Conservation (phyloP, 176 grass and related monocot species). For the Aegilops longissima region DNA sequence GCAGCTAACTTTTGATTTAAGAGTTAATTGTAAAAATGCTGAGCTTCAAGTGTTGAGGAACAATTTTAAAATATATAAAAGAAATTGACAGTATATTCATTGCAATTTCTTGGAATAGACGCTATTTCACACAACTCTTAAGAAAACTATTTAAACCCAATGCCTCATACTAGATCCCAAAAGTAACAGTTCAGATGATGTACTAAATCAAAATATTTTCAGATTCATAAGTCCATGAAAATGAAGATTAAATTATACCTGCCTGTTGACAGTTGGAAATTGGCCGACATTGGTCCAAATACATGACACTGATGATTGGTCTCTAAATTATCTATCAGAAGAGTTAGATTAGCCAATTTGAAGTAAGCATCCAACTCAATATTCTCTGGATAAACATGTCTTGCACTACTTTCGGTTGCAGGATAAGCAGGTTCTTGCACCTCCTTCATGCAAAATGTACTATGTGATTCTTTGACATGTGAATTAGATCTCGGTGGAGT, state of each 20-base stretch:
- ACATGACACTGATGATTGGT: conserved; percentile 52
- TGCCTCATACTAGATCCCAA: not conserved
- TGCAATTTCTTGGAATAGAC: conserved; percentile 9
- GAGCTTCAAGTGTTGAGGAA: not conserved
- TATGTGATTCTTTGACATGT: conserved; percentile 27
- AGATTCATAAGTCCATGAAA: conserved; percentile 11
- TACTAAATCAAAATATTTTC: conserved; percentile 11
- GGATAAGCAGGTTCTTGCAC: conserved; percentile 11
- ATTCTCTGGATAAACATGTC: conserved; percentile 42
- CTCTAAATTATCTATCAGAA: conserved; percentile 58
- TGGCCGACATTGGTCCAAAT: conserved; percentile 63
- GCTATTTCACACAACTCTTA: conserved; percentile 1
- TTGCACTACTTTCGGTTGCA: conserved; percentile 31
- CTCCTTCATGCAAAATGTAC: conserved; percentile 35
- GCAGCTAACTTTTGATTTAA: not conserved
- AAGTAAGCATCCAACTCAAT: conserved; percentile 49
- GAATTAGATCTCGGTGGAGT: conserved; percentile 38
- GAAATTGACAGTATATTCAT: not conserved
- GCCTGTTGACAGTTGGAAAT: conserved; percentile 54
- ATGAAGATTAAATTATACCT: conserved; percentile 56
- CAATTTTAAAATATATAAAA: not conserved
- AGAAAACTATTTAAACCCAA: conserved; percentile 9
- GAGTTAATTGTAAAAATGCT: not conserved
- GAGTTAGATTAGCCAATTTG: conserved; percentile 49
- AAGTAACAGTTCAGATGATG: conserved; percentile 12